Evolutionary conservation across 805 yeast species (phyloP).

Genomic region (Nematodospora valgi): DNA sequence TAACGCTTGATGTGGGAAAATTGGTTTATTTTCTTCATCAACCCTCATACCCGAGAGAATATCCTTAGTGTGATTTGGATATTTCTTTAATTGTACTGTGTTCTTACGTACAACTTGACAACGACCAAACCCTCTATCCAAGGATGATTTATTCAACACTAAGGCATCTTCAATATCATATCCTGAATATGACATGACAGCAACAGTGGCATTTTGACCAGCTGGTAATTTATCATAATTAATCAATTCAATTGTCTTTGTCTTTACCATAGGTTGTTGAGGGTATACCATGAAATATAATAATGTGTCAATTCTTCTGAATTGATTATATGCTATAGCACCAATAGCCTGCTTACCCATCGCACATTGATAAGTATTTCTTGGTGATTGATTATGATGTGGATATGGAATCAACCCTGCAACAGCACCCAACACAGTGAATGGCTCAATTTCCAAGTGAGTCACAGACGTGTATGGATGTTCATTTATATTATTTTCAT

Average conservation of each 20-base stretch:
- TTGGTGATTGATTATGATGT: conserved; percentile 88
- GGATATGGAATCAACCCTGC: conserved; percentile 93
- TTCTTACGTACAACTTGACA: conserved; percentile 94
- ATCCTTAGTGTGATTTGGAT: conserved; percentile 92
- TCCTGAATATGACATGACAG: conserved; percentile 98
- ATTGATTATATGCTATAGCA: conserved; percentile 96
- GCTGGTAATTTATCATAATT: conserved; percentile 97
- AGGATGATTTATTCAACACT: conserved; percentile 86
- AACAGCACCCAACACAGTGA: conserved; percentile 88
- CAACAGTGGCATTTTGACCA: conserved; percentile 98
- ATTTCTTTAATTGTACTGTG: conserved; percentile 83
- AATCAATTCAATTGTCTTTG: conserved; percentile 92
- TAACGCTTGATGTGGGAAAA: conserved; percentile 78
- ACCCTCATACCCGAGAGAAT: conserved; percentile 88
- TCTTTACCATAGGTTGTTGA: conserved; percentile 98
- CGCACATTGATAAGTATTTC: conserved; percentile 92
- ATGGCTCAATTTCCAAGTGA: conserved; percentile 94
- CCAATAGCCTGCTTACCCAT: conserved; percentile 99
- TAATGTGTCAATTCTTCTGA: conserved; percentile 90
- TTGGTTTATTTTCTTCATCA: conserved; percentile 75
- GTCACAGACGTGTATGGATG: conserved; percentile 57
- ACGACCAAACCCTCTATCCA: conserved; percentile 96
- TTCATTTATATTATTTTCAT: conserved; percentile 55
- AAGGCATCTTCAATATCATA: conserved; percentile 99
- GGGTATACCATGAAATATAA: conserved; percentile 97